Conservation (phyloP, 495 filamentous ascomycete species). For the Penicillium ochrochloron region DNA sequence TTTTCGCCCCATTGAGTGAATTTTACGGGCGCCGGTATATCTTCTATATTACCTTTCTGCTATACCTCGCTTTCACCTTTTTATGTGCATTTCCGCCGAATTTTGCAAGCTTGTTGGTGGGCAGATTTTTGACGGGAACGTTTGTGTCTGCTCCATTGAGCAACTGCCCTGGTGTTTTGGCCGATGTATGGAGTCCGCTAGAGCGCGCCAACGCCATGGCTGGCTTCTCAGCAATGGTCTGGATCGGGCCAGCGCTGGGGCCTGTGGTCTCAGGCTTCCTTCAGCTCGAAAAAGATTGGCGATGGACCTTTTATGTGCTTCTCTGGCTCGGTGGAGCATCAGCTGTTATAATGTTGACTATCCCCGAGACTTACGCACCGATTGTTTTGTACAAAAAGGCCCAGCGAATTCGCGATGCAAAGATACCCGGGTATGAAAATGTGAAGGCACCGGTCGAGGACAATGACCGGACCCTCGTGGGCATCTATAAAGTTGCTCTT, state of each 20-base stretch:
- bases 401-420: slow-evolving; percentile 39
- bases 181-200: slow-evolving; percentile 58
- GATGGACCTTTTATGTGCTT: slow-evolving; percentile 54
- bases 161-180: slow-evolving; percentile 53
- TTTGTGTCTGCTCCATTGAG: slow-evolving; percentile 55
- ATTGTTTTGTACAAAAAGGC: slow-evolving; percentile 37
- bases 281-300: slow-evolving; percentile 48
- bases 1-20: slow-evolving; percentile 57
- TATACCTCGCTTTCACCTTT: slow-evolving; percentile 55
- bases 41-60: slow-evolving; percentile 47
- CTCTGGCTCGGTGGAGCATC: slow-evolving; percentile 48
- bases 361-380: slow-evolving; percentile 44
- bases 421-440: slow-evolving; percentile 48
- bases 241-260: slow-evolving; percentile 39
- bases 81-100: slow-evolving; percentile 58
- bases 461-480: slow-evolving; percentile 40
- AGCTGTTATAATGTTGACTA: slow-evolving; percentile 48
- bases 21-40: slow-evolving; percentile 57
- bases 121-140: slow-evolving; percentile 56
- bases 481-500: slow-evolving; percentile 55
- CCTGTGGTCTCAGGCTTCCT: slow-evolving; percentile 52
- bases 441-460: slow-evolving; percentile 51
- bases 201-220: slow-evolving; percentile 56
- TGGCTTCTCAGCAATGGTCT: slow-evolving; percentile 50
- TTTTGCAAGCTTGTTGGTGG: slow-evolving; percentile 52